Conservation (phyloP, 495 filamentous ascomycete species). For the Aspergillus heteromorphus region DNA sequence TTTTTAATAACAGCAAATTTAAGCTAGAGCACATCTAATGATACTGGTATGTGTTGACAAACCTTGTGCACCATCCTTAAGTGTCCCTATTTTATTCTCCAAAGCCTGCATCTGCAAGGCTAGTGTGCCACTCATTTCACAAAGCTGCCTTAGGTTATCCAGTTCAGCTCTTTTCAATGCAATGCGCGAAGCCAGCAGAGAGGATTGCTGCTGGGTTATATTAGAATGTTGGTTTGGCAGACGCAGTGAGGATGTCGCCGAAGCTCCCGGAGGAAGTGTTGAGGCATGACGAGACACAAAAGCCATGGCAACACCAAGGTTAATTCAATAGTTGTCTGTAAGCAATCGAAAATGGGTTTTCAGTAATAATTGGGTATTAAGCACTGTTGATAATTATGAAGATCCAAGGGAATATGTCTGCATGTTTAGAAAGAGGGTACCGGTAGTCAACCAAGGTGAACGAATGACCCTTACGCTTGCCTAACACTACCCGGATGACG, state of each 20-base stretch:
- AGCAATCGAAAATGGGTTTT: too few species aligned
- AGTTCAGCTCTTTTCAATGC: constrained; percentile 91
- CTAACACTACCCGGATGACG: constrained; percentile 10
- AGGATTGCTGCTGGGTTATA: constrained; percentile 61
- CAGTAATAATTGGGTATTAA: neutral
- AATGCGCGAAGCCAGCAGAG: constrained; percentile 77
- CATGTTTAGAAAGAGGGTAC: neutral
- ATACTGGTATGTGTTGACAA: constrained; percentile 5
- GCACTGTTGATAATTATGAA: too few species aligned
- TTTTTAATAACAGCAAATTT: constrained; percentile 6
- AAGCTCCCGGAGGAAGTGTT: constrained; percentile 28
- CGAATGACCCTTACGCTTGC: neutral
- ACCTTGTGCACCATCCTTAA: constrained; percentile 94
- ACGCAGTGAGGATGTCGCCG: constrained; percentile 26
- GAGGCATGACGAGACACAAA: constrained; percentile 48
- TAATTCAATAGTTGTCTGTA: too few species aligned
- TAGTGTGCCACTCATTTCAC: constrained; percentile 80
- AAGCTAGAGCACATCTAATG: constrained; percentile 4
- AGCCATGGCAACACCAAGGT: constrained; percentile 40
- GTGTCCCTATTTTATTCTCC: constrained; percentile 78
- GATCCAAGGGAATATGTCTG: too few species aligned
- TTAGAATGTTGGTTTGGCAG: constrained; percentile 29
- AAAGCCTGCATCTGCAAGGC: constrained; percentile 88
- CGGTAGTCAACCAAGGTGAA: neutral
- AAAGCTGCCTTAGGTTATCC: constrained; percentile 78